Evolutionary conservation across 768 basidiomycete genomes (phyloP).

Genomic region (Suillus variegatus): DNA sequence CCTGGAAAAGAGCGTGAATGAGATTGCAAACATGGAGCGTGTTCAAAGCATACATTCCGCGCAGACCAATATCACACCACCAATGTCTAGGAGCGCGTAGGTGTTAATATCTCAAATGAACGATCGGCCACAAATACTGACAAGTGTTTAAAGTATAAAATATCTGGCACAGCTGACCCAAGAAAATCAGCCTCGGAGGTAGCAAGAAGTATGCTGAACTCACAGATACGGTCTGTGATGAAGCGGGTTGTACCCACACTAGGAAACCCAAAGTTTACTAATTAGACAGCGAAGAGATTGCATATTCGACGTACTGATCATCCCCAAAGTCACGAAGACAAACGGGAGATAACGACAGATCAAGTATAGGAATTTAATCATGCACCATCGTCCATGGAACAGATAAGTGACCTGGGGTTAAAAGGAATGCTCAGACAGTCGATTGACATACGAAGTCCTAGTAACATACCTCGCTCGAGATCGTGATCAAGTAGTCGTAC

Average conservation of each 20-base stretch:
- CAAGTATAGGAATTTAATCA: not conserved
- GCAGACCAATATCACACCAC: constrained; percentile 1
- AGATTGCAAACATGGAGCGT: not conserved
- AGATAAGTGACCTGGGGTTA: not conserved
- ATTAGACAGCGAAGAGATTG: not conserved
- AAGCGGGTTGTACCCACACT: not conserved
- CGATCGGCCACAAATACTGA: not conserved
- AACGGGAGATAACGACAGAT: not conserved
- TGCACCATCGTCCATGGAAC: not conserved
- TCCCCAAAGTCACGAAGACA: not conserved
- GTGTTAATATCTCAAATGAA: not conserved
- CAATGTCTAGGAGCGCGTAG: not conserved
- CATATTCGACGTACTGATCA: not conserved
- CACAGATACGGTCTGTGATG: not conserved
- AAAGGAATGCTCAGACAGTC: not conserved
- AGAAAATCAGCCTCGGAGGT: not conserved
- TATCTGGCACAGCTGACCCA: not conserved
- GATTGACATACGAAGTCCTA: not conserved
- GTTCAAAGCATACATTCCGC: not conserved
- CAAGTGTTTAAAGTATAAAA: not conserved
- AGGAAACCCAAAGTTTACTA: not conserved
- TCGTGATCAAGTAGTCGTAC: not conserved
- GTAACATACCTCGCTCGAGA: not conserved
- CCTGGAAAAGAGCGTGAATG: not conserved
- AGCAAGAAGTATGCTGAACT: not conserved